Conservation (phyloP, 1,284 basidiomycete species). For the Puccinia novopanici region DNA sequence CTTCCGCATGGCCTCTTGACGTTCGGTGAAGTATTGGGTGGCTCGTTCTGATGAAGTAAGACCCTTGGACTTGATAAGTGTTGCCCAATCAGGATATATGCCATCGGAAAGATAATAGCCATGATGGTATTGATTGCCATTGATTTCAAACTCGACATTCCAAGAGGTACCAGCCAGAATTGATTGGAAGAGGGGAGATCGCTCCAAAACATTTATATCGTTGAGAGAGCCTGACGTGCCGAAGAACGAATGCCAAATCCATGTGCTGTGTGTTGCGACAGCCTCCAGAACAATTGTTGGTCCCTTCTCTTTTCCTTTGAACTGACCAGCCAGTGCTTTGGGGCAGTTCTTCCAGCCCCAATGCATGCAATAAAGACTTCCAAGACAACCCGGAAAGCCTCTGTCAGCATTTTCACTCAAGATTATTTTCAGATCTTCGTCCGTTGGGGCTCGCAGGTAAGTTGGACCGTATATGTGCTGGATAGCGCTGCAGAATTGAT, state of each 20-base stretch:
- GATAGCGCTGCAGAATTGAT: neutral
- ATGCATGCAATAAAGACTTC: slow-evolving; percentile 37
- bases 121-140: slow-evolving; percentile 2
- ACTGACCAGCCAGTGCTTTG: neutral
- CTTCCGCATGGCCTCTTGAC: neutral
- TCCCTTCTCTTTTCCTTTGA: neutral
- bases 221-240: slow-evolving; percentile 17
- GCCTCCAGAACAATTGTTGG: slow-evolving; percentile 24
- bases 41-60: neutral
- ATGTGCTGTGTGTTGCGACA: slow-evolving; percentile 16
- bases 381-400: slow-evolving; percentile 26
- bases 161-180: neutral
- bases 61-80: slow-evolving; percentile 4
- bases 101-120: slow-evolving; percentile 28
- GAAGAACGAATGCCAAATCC: slow-evolving; percentile 40
- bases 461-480: neutral
- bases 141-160: slow-evolving; percentile 13
- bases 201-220: slow-evolving; percentile 28
- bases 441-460: slow-evolving; percentile 9
- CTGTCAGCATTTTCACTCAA: neutral
- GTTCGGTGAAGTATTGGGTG: neutral
- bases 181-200: neutral
- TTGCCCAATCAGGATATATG: slow-evolving; percentile 11
- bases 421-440: slow-evolving; percentile 13
- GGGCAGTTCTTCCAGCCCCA: slow-evolving; percentile 34